Percentiles rank a stretch among this genome's conserved stretches.
phyloP scores from a whole-genome alignment of 2,329 filamentous ascomycete genomes.

The Aspergillus viridinutans region DNA sequence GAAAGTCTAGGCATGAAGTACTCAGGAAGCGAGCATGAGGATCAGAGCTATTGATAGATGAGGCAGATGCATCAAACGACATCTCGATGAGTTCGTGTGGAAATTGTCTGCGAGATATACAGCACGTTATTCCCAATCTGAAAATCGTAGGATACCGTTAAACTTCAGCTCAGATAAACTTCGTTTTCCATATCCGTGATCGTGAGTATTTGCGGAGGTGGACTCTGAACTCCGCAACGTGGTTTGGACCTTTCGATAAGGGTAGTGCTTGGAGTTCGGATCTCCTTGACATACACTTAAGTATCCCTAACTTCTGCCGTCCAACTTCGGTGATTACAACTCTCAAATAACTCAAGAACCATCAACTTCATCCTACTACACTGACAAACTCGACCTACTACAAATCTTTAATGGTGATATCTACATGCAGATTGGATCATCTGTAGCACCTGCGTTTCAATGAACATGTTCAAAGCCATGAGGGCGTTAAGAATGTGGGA shows the following conservation, averaged over 20 bases:
- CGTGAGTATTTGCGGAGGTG: not conserved
- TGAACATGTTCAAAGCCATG: not conserved
- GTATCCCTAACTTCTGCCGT: not conserved
- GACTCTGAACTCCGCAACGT: not conserved
- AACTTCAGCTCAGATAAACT: not conserved
- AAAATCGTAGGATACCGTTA: not conserved
- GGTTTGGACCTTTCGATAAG: not conserved
- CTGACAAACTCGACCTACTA: not conserved
- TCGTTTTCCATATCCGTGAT: not conserved
- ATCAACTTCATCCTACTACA: not conserved
- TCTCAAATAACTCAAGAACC: not conserved
- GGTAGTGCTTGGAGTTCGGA: not conserved
- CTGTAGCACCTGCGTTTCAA: not conserved
- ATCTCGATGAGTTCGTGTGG: constrained; percentile 40
- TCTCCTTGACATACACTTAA: no score
- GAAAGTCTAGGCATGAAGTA: constrained; percentile 84
- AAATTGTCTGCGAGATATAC: not conserved
- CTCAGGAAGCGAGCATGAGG: constrained; percentile 72
- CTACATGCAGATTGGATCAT: not conserved
- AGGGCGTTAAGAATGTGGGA: not conserved
- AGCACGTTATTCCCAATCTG: not conserved
- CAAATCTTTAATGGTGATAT: not conserved
- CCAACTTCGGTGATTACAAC: not conserved
- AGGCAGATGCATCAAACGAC: constrained; percentile 69
- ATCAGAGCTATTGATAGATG: constrained; percentile 68